Evolutionary conservation across 768 basidiomycete species (phyloP).

Genomic region (Russula vinacea): DNA sequence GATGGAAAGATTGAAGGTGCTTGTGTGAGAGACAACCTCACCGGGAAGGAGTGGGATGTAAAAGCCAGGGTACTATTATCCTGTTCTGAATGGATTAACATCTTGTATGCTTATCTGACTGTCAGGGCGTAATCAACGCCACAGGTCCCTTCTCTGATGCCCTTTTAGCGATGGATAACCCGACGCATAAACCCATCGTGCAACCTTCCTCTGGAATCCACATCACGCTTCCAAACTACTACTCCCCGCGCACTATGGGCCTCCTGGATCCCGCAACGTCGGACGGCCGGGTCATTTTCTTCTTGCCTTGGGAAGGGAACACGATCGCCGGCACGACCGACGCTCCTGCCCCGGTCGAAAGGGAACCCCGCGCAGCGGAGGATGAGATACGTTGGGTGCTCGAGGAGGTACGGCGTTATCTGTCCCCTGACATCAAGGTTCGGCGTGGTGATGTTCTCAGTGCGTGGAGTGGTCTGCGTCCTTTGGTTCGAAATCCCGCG

Average conservation of each 20-base stretch:
- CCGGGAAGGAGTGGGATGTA: slow-evolving; percentile 78
- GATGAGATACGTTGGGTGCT: slow-evolving; percentile 97
- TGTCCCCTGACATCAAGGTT: slow-evolving; percentile 90
- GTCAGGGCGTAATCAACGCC: slow-evolving; percentile 88
- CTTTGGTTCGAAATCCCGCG: slow-evolving; percentile 79
- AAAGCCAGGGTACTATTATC: slow-evolving; percentile 60
- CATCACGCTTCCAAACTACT: slow-evolving; percentile 96
- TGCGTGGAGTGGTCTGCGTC: slow-evolving; percentile 91
- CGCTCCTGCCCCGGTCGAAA: slow-evolving; percentile 64
- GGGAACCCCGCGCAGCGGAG: slow-evolving; percentile 79
- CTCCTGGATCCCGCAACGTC: slow-evolving; percentile 92
- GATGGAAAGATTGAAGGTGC: slow-evolving; percentile 70
- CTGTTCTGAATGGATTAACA: background rate
- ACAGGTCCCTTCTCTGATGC: slow-evolving; percentile 93
- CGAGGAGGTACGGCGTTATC: slow-evolving; percentile 86
- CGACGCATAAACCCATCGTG: slow-evolving; percentile 78
- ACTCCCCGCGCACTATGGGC: slow-evolving; percentile 92
- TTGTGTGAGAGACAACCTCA: slow-evolving; percentile 73
- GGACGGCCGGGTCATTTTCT: slow-evolving; percentile 97
- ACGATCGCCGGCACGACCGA: slow-evolving; percentile 98
- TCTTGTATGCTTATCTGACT: slow-evolving; percentile 8
- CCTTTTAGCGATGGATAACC: slow-evolving; percentile 77
- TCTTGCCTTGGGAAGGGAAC: slow-evolving; percentile 98
- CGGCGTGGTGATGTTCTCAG: slow-evolving; percentile 91
- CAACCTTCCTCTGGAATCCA: slow-evolving; percentile 92